Base-by-base conservation (phyloP, 371 early-diverging fungal species). In the Circinella minor region DNA sequence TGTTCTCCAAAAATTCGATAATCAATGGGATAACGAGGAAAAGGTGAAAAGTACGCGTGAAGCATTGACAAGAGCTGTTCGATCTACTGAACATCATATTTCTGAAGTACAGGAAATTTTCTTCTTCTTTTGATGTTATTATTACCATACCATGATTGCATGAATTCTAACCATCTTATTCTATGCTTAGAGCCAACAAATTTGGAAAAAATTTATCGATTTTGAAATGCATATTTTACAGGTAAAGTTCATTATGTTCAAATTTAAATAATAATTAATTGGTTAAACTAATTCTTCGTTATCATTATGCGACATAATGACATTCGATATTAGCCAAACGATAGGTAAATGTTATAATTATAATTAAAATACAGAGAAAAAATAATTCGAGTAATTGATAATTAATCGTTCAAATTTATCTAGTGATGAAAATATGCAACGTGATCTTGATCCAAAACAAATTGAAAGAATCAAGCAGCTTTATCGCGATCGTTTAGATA, bases 191-290 rank as follows among this genome's bases (percentile, higher is more conserved):
- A 86, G 90, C 60, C 91, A 90, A 68, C 57, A 76, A 8, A 80
- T 89, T 8, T 92, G 91, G 91, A 83, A 81, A 17, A 68, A 71
- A 10, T 83, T 76, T 66, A 72, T 74, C 36, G 80, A 88, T 55
- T 90, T 92, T 68, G 89, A 90, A 66, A 27, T 79, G 9, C 14
- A 61, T 15, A 60, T 78, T 14, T 61, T 88, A 13, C 74, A 83
- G 74, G 72, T 73, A 67, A 75, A 27, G 2, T 27, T 27, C 27
- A 27, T 2, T 27, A 27, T 2, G 27, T 27, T 27, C 27, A 27
- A 27, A 27, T 27, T 27, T 27, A 27, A 27, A 27, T 27, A 27
- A 27, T 27, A 27, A 27, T 27, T 2, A 27, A 27, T 27, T 2
- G 27, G 27, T 27, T 27, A 27, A 27, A 27, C 27, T 27, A 2